Evolutionary conservation across 148 eudicot species (phyloP).

Genomic region (Rhododendron kiyosumense): DNA sequence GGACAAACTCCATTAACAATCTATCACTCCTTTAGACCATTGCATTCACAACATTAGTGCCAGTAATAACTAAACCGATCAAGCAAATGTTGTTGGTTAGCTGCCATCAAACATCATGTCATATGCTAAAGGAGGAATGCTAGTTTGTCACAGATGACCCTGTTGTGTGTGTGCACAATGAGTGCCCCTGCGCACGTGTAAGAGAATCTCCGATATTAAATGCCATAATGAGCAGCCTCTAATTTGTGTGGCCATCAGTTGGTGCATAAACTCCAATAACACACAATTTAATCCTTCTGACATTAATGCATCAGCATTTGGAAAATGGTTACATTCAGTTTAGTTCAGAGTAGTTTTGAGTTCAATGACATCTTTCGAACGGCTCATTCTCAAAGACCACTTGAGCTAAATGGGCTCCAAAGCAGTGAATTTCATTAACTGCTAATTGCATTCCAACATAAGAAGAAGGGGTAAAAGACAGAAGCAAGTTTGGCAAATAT

Average conservation of each 20-base stretch:
- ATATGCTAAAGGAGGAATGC: neutral
- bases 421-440: neutral
- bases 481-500: neutral
- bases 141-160: neutral
- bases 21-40: neutral
- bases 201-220: neutral
- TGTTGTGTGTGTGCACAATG: neutral
- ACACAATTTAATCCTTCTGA: neutral
- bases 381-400: neutral
- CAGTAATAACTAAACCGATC: neutral
- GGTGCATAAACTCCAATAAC: neutral
- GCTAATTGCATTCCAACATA: neutral
- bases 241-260: neutral
- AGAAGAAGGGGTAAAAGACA: neutral
- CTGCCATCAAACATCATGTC: neutral
- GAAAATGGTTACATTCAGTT: neutral
- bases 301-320: slow-evolving; percentile 6
- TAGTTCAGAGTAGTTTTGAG: neutral
- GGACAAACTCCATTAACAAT: neutral
- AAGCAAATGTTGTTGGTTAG: neutral
- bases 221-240: neutral
- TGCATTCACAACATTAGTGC: neutral
- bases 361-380: neutral
- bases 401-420: neutral
- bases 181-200: neutral